These are phyloP conservation scores for Strigomonas galati DNA, from an alignment of 208 protist species.

Conservation along the genomic window DNA sequence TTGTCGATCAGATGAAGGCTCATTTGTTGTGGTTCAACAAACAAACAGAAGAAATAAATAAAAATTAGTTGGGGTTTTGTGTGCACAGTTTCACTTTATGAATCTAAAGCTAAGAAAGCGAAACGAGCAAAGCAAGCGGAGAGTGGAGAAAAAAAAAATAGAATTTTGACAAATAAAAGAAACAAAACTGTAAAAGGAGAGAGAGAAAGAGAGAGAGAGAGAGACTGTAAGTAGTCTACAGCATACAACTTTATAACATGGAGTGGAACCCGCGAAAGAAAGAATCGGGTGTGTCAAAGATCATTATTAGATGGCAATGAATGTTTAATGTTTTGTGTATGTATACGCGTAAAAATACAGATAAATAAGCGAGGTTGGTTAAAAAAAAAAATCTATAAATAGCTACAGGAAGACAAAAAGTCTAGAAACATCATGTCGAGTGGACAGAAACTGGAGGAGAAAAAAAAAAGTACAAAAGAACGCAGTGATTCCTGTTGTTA, in stretches of 20 bases:
- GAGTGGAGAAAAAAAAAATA: not conserved
- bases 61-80: too few species aligned
- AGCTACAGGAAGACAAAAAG: conserved; percentile 6
- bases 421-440: conserved; percentile 11
- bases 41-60: conserved; percentile 7
- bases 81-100: too few species aligned
- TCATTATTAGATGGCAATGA: too few species aligned
- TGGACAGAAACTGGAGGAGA: not conserved
- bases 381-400: conserved; percentile 1
- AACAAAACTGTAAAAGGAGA: conserved; percentile 11
- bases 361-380: not conserved
- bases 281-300: too few species aligned
- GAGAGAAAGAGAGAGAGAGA: conserved; percentile 11
- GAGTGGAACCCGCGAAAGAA: too few species aligned
- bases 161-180: conserved; percentile 20
- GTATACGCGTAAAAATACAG: not conserved
- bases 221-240: too few species aligned
- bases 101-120: not conserved
- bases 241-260: too few species aligned
- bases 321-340: too few species aligned
- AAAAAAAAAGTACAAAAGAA: conserved; percentile 15
- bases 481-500: not conserved
- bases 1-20: conserved; percentile 66
- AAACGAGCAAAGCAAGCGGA: not conserved
- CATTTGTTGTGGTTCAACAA: conserved; percentile 14